Conservation (phyloP, 202 grass and related monocot genomes). For the Zoysia matrella region DNA sequence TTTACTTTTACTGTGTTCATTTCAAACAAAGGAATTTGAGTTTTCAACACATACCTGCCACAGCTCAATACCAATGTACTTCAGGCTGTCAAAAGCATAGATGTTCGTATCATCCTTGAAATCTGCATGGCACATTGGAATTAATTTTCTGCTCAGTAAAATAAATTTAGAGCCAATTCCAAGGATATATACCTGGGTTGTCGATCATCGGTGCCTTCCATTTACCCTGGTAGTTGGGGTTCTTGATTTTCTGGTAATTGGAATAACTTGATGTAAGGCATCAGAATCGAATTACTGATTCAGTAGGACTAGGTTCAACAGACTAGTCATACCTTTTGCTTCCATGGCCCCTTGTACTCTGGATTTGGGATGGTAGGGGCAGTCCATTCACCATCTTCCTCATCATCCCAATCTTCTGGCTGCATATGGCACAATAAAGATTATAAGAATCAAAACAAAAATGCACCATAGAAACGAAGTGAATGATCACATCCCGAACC, state of each 20-base stretch:
- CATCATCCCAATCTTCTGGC: slow-evolving; percentile 7
- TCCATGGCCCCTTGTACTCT: too few species aligned
- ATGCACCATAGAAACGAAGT: neutral
- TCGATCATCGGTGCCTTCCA: slow-evolving; percentile 41
- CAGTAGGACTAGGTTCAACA: neutral
- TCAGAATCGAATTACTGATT: neutral
- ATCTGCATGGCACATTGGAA: slow-evolving; percentile 53
- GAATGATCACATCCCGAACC: slow-evolving; percentile 32
- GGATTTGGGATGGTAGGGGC: too few species aligned
- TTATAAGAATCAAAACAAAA: neutral
- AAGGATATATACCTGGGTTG: slow-evolving; percentile 71
- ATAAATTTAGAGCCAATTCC: neutral
- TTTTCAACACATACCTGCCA: neutral
- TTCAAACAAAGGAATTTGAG: neutral
- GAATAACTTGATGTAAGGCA: slow-evolving; percentile 31
- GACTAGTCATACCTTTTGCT: slow-evolving; percentile 61
- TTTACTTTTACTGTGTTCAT: neutral
- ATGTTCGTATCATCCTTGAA: slow-evolving; percentile 41
- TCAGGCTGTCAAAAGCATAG: too few species aligned
- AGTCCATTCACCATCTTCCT: too few species aligned
- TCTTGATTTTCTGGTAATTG: slow-evolving; percentile 87
- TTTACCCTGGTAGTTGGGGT: slow-evolving; percentile 27
- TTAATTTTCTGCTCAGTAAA: neutral
- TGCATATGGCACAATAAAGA: slow-evolving; percentile 25
- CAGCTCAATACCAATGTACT: too few species aligned